Evolutionary conservation across 371 early-diverging fungal species (phyloP).

Genomic region (Quaeritorhiza haematococci): DNA sequence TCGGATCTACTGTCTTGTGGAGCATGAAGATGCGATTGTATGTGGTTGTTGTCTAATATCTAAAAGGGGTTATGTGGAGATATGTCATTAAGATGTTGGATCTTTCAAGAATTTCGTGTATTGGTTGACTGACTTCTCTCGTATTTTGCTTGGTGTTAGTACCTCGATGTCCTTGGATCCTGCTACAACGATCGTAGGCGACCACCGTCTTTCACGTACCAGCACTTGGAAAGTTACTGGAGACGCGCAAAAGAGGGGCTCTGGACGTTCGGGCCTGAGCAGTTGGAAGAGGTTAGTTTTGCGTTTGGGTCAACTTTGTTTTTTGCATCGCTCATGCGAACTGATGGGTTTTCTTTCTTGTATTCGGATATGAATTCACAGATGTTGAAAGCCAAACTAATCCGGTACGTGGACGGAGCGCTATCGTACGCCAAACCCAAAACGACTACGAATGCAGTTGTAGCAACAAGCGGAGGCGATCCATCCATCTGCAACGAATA

Average conservation of each 20-base stretch:
- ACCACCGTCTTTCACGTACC: slow-evolving; percentile 38
- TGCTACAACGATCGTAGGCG: slow-evolving; percentile 43
- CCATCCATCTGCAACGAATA: too few relatives aligned
- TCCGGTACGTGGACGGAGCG: slow-evolving; percentile 26
- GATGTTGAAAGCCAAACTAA: slow-evolving; percentile 37
- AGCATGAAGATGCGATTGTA: slow-evolving; percentile 43
- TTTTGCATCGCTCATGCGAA: neutral
- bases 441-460: too few relatives aligned
- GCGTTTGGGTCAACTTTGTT: neutral
- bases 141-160: slow-evolving; percentile 12
- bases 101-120: neutral
- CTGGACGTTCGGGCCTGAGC: slow-evolving; percentile 42
- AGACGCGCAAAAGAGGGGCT: slow-evolving; percentile 35
- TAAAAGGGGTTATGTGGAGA: too few relatives aligned
- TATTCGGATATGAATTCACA: neutral
- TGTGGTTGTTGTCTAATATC: too few relatives aligned
- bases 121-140: neutral
- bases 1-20: slow-evolving; percentile 44
- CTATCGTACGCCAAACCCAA: slow-evolving; percentile 19
- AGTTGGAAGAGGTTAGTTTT: slow-evolving; percentile 38
- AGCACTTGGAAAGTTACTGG: slow-evolving; percentile 34
- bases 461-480: too few relatives aligned
- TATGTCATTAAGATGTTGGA: neutral
- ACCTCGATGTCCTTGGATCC: slow-evolving; percentile 43
- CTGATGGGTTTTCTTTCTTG: neutral